Base-by-base conservation (phyloP, 2,329 filamentous ascomycete genomes). In the Talaromyces sp. region DNA sequence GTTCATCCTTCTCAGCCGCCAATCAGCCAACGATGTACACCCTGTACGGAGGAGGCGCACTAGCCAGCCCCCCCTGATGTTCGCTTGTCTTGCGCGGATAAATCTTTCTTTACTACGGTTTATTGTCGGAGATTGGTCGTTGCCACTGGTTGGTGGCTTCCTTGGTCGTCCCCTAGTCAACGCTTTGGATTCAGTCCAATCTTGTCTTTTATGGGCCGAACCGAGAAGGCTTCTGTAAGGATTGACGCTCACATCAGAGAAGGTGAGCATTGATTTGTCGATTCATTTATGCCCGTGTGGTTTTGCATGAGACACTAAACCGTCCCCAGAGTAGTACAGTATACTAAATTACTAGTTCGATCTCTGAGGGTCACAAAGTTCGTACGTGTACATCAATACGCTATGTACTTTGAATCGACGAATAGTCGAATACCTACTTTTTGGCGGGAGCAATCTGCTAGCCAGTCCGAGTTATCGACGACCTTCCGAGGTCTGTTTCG, bases 41-140 rank as follows among this genome's bases (percentile, higher is more conserved):
- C 33, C 25, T 39, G 25, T 17, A 10, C n/a, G 37, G 4, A 22
- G 11, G 15, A 43, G 50, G 15, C 52, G 3, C 52, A 25, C 54
- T 56, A 56, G 52, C 35, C 52, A 41, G 35, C 5, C 17, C 17
- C 22, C 37, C 22, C 7, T 59, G 56, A 37, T 33, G 8, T 22
- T 17, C 27, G 15, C 49, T 19, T 31, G 39, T 57, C 25, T 57
- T 63, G 47, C 50, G 31, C 47, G 39, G 37, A 33, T 17, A 52
- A 56, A 10, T 17, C 17, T 25, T 22, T 63, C 19, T 22, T 49
- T 39, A 35, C 61, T 22, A 57, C 50, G 61, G 61, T 63, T n/a
- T 63, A 57, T 35, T 63, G 37, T 57, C 61, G 61, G 61, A 57
- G 61, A 56, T 63, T 63, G 61, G 39, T 31, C 47, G 35, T 22